These are phyloP conservation scores for Sporothrix dimorphospora DNA, from an alignment of 2,329 filamentous ascomycete genomes.

Conservation along the genomic window DNA sequence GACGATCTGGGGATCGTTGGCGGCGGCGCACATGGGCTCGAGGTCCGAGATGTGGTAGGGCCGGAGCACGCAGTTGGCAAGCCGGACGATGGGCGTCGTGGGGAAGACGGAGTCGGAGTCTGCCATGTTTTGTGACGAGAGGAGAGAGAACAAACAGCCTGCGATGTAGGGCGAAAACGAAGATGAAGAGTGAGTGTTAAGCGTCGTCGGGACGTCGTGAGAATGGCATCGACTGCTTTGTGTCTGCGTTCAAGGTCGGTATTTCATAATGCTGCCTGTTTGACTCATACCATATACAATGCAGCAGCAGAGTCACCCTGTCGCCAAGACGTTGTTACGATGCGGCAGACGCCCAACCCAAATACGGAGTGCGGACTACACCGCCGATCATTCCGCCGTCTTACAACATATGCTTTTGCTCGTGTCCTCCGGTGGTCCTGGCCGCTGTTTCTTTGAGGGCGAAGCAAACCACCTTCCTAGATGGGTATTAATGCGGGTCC, in stretches of 20 bases:
- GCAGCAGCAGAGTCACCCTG: background rate
- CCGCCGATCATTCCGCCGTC: conserved; percentile 4
- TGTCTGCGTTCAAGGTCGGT: background rate
- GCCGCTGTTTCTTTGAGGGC: background rate
- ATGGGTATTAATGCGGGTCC: conserved; percentile 14
- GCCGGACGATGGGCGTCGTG: conserved; percentile 38
- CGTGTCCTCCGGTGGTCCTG: background rate
- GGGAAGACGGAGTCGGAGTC: conserved; percentile 23
- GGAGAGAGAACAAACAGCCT: background rate
- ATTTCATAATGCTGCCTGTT: background rate
- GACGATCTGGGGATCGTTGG: conserved; percentile 46
- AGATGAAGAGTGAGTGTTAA: background rate
- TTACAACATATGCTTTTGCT: background rate
- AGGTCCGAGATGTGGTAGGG: conserved; percentile 47
- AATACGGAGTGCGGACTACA: no score
- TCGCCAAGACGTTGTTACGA: background rate
- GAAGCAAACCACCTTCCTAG: conserved; percentile 23
- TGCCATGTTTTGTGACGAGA: conserved; percentile 12
- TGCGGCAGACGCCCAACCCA: background rate
- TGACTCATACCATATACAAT: conserved; percentile 15
- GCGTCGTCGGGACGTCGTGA: background rate
- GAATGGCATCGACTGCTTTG: background rate
- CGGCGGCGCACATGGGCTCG: conserved; percentile 40
- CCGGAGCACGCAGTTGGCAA: conserved; percentile 45
- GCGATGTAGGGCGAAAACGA: background rate